Evolutionary conservation across 2,329 filamentous ascomycete genomes (phyloP), one percentile per base, ranked within the genome.

Genomic region (Neofusicoccum laricinum): DNA sequence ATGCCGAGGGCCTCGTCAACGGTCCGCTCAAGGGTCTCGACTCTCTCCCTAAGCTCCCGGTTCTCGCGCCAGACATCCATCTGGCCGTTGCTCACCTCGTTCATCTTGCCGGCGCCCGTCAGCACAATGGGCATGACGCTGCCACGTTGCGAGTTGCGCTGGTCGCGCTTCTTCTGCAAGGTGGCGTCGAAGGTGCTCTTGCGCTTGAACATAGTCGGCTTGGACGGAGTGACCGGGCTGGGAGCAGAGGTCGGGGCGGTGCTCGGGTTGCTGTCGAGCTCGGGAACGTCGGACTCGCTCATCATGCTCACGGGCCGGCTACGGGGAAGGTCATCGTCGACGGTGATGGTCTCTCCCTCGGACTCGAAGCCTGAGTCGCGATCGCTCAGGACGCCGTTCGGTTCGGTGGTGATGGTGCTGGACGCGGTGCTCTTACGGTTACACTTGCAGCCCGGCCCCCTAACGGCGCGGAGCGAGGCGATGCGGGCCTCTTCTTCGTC

Each of bases 281-380:
- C 73, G 21, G 75, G 71, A 14, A 68, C 66, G n/a, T 69, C 70
- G 2, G 75, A 70, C 1, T 79, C 70, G 38, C 75, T 76, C 14
- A 67, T 66, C 45, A 75, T 68, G 48, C 71, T 73, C 63, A 72
- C 67, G 45, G 75, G 71, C 38, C 75, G 73, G 65, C 75, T 74
- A 73, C 75, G 66, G 72, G 49, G 10, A 10, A 57, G 12, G 6
- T 57, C 51, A 30, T 30, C 69, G 70, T 48, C 43, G 51, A 72
- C 21, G 72, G 79, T 65, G 69, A 75, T 68, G 73, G 81, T 83
- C 64, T 86, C 84, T 30, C 82, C 78, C 25, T 86, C 85, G 2
- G 83, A 86, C 67, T 87, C 85, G 66, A 86, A 86, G 51, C 85
- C 85, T 5, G 85, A 86, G 69, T 87, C 85, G 59, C 82, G 48